A percentile compares a stretch with the other conserved stretches of the same genome.
phyloP scores from a whole-genome alignment of 768 basidiomycete species.

The Hygrocybe punicea region DNA sequence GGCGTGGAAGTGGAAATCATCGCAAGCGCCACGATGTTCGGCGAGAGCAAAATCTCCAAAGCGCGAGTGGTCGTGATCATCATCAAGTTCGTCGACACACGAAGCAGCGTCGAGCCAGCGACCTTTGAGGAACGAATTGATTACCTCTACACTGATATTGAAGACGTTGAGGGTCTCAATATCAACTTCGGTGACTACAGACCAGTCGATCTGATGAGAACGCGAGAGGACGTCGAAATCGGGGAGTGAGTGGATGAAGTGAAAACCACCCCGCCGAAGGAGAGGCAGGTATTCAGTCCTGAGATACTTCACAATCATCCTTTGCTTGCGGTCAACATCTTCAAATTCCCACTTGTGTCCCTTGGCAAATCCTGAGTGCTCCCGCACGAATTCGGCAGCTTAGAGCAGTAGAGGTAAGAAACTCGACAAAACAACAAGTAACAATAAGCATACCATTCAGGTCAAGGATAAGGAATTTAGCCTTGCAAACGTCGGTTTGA shows the following conservation, averaged over 20 bases:
- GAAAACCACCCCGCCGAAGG: conserved; percentile 20
- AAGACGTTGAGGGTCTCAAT: conserved; percentile 12
- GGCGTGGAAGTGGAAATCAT: conserved; percentile 19
- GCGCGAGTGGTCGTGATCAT: conserved; percentile 7
- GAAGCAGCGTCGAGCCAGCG: conserved; percentile 5
- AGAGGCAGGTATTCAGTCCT: conserved; percentile 17
- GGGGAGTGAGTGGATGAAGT: conserved; percentile 23
- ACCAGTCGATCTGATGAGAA: conserved; percentile 19
- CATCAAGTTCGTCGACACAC: conserved; percentile 7
- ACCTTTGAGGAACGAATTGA: conserved; percentile 16
- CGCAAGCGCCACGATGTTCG: conserved; percentile 7
- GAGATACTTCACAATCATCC: conserved; percentile 13
- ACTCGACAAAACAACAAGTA: neutral
- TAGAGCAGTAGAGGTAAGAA: neutral
- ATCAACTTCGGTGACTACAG: conserved; percentile 12
- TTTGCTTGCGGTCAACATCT: conserved; percentile 7
- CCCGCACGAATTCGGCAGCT: conserved; percentile 10
- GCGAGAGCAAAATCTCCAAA: conserved; percentile 1
- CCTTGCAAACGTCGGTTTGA: conserved; percentile 2
- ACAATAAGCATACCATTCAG: conserved; percentile 6
- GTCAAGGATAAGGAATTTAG: conserved; percentile 11
- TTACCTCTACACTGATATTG: conserved; percentile 10
- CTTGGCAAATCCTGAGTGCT: neutral
- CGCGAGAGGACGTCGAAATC: conserved; percentile 19
- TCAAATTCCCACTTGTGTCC: conserved; percentile 3